Conservation (phyloP, 768 basidiomycete genomes). For the Nidularia sp. region DNA sequence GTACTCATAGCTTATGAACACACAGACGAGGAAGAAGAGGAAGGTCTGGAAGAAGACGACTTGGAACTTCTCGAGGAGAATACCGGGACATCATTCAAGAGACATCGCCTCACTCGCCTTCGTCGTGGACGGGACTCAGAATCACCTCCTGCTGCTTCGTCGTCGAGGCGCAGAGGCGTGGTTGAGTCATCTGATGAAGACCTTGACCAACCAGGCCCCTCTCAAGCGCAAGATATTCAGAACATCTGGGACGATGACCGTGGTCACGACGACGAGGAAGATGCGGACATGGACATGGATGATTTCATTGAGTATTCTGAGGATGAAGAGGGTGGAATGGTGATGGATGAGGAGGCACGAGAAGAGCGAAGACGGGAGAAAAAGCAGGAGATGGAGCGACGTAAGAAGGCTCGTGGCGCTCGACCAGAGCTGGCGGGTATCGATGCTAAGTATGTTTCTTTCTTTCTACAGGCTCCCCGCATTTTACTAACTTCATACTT, state of each 20-base stretch:
- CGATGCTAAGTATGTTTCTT: constrained; percentile 67
- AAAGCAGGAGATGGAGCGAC: constrained; percentile 62
- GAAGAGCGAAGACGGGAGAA: constrained; percentile 72
- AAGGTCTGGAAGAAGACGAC: constrained; percentile 90
- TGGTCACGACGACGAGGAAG: constrained; percentile 68
- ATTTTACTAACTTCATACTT: constrained; percentile 8
- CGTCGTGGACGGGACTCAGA: constrained; percentile 73
- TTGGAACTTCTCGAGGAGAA: constrained; percentile 87
- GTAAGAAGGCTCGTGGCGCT: constrained; percentile 57
- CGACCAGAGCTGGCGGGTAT: constrained; percentile 75
- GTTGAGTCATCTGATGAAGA: constrained; percentile 80
- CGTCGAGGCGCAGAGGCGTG: constrained; percentile 53
- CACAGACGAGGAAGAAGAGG: constrained; percentile 46
- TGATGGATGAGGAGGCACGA: constrained; percentile 70
- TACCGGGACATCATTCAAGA: constrained; percentile 75
- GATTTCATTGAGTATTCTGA: constrained; percentile 83
- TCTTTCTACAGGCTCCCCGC: background rate
- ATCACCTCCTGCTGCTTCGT: constrained; percentile 61
- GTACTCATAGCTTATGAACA: constrained; percentile 4
- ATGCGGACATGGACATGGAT: constrained; percentile 69
- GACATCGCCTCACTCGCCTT: constrained; percentile 58
- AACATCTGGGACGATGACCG: constrained; percentile 84
- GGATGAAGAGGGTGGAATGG: constrained; percentile 67
- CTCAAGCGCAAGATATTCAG: constrained; percentile 56
- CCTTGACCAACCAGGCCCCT: constrained; percentile 51